Base-by-base conservation (phyloP, 345 rosid species). In the rapeseed (Brassica napus) region DNA sequence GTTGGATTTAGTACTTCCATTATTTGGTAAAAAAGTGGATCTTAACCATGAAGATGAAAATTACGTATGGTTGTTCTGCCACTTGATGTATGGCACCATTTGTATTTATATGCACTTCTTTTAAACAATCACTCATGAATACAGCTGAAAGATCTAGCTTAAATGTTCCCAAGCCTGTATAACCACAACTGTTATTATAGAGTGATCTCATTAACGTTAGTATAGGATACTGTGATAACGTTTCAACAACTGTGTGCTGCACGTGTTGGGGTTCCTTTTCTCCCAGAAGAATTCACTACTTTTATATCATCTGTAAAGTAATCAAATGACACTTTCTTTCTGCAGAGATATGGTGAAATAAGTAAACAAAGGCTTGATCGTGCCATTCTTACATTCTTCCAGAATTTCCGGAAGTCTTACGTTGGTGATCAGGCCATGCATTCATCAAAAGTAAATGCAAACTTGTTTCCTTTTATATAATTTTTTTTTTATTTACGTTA, bases 361-460 rank as follows among this genome's bases (percentile, higher is more conserved):
- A 93, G 97, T 83, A 93, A 88, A 82, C 98, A 96, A 84, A 86
- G 99, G 85, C 98, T 96, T 81, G 99, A 96, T 81, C 93, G 97
- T 68, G 99, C 98, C 76, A 89, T 96, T 85, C 97, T 96, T 23
- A 86, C 90, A 42, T 96, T 96, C 93, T 96, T 96, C 83, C 99
- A 96, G 87, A 89, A 96, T 88, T 96, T 96, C 72, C 88, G 94
- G 34, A 92, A 93, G 91, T 96, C 99, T 79, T 96, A 96, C 73
- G 94, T 96, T 24, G 99, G 99, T 74, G 99, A 96, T 83, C 99
- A 96, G 85, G 99, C 99, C 3, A 92, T 93, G 87, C 98, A 96
- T 83, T 91, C 99, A 66, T 89, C 98, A 60, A 96, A 96, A 93
- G 99, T 96, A 88, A 82, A 76, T 75, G 64, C 69, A 23, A 71